Evolutionary conservation across 2,329 filamentous ascomycete species (phyloP), one percentile per base, ranked within the genome.

Genomic region (Fusarium subglutinans): DNA sequence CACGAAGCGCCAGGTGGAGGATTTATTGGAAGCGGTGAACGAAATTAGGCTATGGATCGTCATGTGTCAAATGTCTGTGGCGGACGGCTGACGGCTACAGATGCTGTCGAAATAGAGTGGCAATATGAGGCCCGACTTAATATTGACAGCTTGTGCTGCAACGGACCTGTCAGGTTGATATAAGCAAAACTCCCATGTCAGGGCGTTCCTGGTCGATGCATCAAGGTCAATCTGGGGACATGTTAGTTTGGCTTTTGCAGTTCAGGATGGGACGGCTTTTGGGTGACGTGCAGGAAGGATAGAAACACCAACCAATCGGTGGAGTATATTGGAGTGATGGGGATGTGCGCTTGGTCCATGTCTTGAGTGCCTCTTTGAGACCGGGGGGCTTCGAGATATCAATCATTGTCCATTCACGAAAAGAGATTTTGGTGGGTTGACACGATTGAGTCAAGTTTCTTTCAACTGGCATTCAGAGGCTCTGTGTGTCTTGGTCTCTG

Each of bases 271-370:
- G 57, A 73, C 64, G 65, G 71, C 47, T 64, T 67, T 70, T 70
- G 69, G 65, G 72, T 75, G 72, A 75, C 72, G 76, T 78, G 76
- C 76, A 77, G 75, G 60, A 69, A 62, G 51, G 41, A 65, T 33
- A 50, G 59, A 58, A 70, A 66, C 58, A 63, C 57, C 60, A 66
- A 44, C 76, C 76, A 77, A 77, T 78, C 76, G 69, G 69, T 51
- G 71, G 26, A 37, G 50, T 28, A 71, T 44, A 61, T 50, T 24
- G 38, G 48, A 51, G 43, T 26, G 60, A 75, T 60, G 56, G 69
- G 75, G 64, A 66, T 70, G 56, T 55, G 45, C 73, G 75, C 75
- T 77, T 69, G 75, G 75, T 74, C 75, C 75, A 77, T 33, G 60
- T 57, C 71, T 74, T 74, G 62, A 43, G 69, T 67, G 68, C 61